phyloP scores from a whole-genome alignment of 176 grass and related monocot genomes.

The Calamus simplicifolius region DNA sequence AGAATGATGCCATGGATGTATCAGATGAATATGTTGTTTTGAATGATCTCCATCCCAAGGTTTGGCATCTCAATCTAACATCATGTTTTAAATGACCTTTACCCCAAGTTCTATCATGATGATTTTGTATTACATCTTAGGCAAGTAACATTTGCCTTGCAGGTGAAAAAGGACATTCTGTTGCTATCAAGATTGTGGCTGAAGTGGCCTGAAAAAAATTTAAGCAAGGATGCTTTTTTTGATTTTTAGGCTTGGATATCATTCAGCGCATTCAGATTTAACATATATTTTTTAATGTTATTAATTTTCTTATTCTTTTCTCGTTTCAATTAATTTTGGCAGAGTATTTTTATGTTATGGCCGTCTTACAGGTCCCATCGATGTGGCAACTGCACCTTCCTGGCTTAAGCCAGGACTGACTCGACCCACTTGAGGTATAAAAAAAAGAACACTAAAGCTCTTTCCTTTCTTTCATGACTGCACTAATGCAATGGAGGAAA shows the following conservation, averaged over 20 bases:
- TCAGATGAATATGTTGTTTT: constrained; percentile 65
- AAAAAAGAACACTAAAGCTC: constrained; percentile 96
- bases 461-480: constrained; percentile 65
- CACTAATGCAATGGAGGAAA: constrained; percentile 51
- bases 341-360: neutral
- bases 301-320: neutral
- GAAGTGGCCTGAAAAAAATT: constrained; percentile 59
- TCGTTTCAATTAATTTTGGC: neutral
- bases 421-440: constrained; percentile 36
- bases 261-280: constrained; percentile 40
- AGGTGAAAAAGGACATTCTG: constrained; percentile 77
- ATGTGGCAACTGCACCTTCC: constrained; percentile 91
- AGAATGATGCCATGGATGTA: constrained; percentile 50
- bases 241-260: constrained; percentile 76
- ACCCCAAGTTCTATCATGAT: neutral
- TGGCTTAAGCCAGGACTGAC: too few relatives aligned
- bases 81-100: neutral
- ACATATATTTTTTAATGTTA: neutral
- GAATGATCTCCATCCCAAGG: constrained; percentile 81
- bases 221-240: constrained; percentile 52
- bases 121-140: neutral
- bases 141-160: neutral
- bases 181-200: constrained; percentile 66
- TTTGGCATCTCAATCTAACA: constrained; percentile 17
- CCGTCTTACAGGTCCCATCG: constrained; percentile 54